These are phyloP conservation scores for Leptographium wingfieldii DNA, from an alignment of 2,329 filamentous ascomycete species.

Conservation along the genomic window DNA sequence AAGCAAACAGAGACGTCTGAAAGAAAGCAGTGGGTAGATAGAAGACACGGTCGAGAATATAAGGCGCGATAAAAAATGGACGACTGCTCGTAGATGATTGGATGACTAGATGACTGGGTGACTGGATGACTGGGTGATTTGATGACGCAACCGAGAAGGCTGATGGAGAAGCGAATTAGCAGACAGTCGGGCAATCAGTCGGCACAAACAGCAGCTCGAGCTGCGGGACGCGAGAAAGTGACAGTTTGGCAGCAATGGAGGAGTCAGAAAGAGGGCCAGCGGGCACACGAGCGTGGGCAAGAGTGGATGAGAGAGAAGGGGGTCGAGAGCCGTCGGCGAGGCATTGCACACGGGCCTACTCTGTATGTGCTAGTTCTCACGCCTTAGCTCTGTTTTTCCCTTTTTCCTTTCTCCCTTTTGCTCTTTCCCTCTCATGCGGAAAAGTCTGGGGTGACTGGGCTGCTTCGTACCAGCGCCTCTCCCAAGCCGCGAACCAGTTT, in stretches of 20 bases:
- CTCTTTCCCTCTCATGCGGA: background rate
- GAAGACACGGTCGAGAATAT: background rate
- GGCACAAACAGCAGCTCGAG: too few species aligned
- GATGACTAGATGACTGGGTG: background rate
- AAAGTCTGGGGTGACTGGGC: slow-evolving; percentile 4
- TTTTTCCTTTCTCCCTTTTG: background rate
- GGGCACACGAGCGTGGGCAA: too few species aligned
- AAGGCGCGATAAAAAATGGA: background rate
- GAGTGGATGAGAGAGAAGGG: too few species aligned
- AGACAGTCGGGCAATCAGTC: too few species aligned
- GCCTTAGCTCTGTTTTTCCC: background rate
- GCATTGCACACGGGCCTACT: background rate
- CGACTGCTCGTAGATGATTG: background rate
- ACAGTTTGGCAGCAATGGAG: too few species aligned
- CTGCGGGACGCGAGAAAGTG: too few species aligned
- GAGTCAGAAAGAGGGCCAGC: too few species aligned
- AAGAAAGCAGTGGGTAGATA: background rate
- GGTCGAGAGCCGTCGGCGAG: background rate
- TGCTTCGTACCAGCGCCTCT: background rate
- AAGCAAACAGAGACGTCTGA: background rate
- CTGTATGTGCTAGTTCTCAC: background rate
- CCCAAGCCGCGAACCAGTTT: background rate
- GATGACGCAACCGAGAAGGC: too few species aligned
- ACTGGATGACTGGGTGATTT: too few species aligned
- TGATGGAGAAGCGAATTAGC: too few species aligned